These are phyloP conservation scores for Torulaspora quercuum DNA, from an alignment of 805 yeast species.

Conservation along the genomic window DNA sequence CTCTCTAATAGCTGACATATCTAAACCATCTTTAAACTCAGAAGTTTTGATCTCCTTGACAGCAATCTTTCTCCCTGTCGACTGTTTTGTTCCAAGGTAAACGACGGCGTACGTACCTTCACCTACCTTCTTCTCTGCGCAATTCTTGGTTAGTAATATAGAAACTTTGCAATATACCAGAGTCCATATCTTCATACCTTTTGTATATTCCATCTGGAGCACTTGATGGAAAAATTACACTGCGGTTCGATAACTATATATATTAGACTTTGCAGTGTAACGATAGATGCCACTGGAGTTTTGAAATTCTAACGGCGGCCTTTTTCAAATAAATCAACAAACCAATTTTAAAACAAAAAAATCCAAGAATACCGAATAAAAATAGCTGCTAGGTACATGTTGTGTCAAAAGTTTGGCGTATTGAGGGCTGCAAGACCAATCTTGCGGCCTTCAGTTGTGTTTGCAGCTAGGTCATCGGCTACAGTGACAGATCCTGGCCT, in stretches of 20 bases:
- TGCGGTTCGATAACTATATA: not conserved
- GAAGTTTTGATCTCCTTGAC: slow-evolving; percentile 94
- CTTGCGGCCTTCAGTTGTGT: too few relatives aligned
- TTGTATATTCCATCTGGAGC: slow-evolving; percentile 22
- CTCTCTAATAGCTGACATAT: slow-evolving; percentile 95
- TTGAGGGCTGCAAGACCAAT: too few relatives aligned
- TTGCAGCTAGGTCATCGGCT: slow-evolving; percentile 15
- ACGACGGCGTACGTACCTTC: slow-evolving; percentile 99
- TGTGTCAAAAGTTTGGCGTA: too few relatives aligned
- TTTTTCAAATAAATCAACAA: too few relatives aligned
- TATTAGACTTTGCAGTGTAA: not conserved
- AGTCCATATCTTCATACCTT: slow-evolving; percentile 17
- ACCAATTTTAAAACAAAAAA: too few relatives aligned
- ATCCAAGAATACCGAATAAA: too few relatives aligned
- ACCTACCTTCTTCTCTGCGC: slow-evolving; percentile 78
- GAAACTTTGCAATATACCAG: too few relatives aligned
- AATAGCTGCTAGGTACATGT: too few relatives aligned
- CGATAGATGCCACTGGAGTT: too few relatives aligned
- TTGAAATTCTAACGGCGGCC: too few relatives aligned
- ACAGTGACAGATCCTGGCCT: slow-evolving; percentile 4
- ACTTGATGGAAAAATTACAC: not conserved
- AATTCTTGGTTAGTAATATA: slow-evolving; percentile 10
- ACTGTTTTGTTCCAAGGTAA: slow-evolving; percentile 63
- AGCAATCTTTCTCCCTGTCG: slow-evolving; percentile 61
- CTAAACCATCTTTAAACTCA: slow-evolving; percentile 91